Conservation (phyloP, 2,329 filamentous ascomycete genomes). For the Cercospora zeae-maydis region DNA sequence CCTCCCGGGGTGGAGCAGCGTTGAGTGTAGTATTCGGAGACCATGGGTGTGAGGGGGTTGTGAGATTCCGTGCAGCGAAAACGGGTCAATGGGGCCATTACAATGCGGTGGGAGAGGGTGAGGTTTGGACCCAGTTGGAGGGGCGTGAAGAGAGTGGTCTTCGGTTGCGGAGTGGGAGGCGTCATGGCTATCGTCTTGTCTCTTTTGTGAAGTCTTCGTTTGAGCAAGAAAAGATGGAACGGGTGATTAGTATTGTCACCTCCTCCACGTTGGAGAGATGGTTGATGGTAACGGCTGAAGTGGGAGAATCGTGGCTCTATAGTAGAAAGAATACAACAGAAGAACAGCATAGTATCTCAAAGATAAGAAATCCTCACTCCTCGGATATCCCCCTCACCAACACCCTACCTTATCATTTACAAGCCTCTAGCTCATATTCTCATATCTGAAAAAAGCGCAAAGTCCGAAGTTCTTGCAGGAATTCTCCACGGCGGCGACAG, state of each 20-base stretch:
- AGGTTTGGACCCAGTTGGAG: background rate
- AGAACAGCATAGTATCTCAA: background rate
- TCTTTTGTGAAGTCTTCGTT: background rate
- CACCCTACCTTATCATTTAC: background rate
- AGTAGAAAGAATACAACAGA: background rate
- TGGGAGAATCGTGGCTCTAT: background rate
- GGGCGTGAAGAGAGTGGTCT: background rate
- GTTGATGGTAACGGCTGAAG: no score
- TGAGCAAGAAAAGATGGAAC: background rate
- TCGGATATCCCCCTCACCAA: background rate
- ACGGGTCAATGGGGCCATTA: conserved; percentile 8
- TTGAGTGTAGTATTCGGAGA: conserved; percentile 35
- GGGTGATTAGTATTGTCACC: background rate
- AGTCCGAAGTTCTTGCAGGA: background rate
- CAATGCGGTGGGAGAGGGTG: background rate
- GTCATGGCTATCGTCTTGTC: conserved; percentile 1
- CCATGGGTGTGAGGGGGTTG: conserved; percentile 2
- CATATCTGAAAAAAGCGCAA: background rate
- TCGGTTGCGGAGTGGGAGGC: background rate
- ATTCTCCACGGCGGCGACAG: background rate
- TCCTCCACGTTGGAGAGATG: background rate
- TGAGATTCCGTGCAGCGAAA: background rate
- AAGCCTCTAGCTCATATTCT: background rate
- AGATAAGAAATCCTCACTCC: background rate
- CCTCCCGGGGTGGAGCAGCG: conserved; percentile 32